phyloP scores from a whole-genome alignment of 257 asterid genomes.

The Eustoma russellianum region DNA sequence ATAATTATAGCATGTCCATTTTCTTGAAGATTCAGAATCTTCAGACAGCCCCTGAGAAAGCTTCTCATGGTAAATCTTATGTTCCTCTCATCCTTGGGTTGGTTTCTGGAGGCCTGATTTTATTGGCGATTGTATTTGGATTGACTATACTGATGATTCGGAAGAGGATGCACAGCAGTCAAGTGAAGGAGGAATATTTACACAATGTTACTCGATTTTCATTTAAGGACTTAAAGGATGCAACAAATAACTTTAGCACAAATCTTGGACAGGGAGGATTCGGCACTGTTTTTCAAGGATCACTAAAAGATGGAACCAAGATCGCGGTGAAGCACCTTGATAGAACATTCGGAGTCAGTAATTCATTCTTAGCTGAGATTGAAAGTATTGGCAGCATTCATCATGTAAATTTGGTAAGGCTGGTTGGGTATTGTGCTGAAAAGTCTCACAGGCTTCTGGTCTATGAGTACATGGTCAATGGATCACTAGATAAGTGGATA shows the following conservation, averaged over 20 bases:
- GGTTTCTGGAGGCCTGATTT: background rate
- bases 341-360: background rate
- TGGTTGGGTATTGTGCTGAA: conserved; percentile 14
- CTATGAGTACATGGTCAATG: conserved; percentile 18
- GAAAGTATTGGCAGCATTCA: conserved; percentile 17
- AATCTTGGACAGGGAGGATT: conserved; percentile 23
- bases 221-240: conserved; percentile 3
- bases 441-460: conserved; percentile 17
- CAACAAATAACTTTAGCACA: conserved; percentile 11
- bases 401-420: conserved; percentile 19
- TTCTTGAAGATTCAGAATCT: conserved; percentile 18
- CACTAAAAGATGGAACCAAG: conserved; percentile 5
- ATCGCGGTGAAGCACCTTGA: conserved; percentile 16
- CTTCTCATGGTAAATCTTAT: background rate
- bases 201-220: conserved; percentile 14
- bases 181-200: conserved; percentile 1
- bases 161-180: background rate
- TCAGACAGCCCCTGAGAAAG: conserved; percentile 5
- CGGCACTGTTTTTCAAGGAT: conserved; percentile 19
- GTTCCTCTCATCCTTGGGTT: background rate
- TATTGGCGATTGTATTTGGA: background rate
- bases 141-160: conserved; percentile 2
- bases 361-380: conserved; percentile 14
- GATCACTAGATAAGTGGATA: conserved; percentile 23
- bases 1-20: background rate